Evolutionary conservation across 2,329 filamentous ascomycete species (phyloP).

Genomic region (Neophaeococcomyces aloes): DNA sequence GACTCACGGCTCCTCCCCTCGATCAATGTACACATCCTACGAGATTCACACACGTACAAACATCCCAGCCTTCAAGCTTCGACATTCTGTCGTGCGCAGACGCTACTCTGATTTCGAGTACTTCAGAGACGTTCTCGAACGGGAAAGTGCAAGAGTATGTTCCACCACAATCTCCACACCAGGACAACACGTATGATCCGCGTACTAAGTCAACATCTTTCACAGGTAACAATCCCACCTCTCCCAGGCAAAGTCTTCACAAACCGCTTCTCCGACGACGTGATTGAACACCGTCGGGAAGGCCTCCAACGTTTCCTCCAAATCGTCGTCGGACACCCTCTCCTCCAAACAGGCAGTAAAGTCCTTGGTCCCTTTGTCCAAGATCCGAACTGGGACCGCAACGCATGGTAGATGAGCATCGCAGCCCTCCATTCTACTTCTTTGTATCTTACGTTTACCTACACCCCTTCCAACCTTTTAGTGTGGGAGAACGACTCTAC

Average conservation of each 20-base stretch:
- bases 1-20: slow-evolving; percentile 77
- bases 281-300: slow-evolving; percentile 87
- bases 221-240: slow-evolving; percentile 75
- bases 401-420: slow-evolving; percentile 54
- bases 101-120: slow-evolving; percentile 98
- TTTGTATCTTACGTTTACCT: background rate
- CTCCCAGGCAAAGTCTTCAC: slow-evolving; percentile 96
- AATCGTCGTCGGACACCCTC: slow-evolving; percentile 92
- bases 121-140: slow-evolving; percentile 95
- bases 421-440: background rate
- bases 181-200: background rate
- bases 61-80: slow-evolving; percentile 96
- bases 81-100: slow-evolving; percentile 74
- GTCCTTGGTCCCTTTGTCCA: slow-evolving; percentile 94
- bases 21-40: slow-evolving; percentile 97
- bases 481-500: too few relatives aligned
- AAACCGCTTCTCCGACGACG: slow-evolving; percentile 94
- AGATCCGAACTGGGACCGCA: slow-evolving; percentile 79
- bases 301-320: slow-evolving; percentile 91
- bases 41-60: slow-evolving; percentile 97
- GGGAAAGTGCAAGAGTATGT: slow-evolving; percentile 57
- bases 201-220: slow-evolving; percentile 31
- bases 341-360: slow-evolving; percentile 95
- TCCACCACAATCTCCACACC: background rate
- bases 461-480: too few relatives aligned